Evolutionary conservation across 2,329 filamentous ascomycete genomes (phyloP).

Genomic region (Diplodia sapinea): DNA sequence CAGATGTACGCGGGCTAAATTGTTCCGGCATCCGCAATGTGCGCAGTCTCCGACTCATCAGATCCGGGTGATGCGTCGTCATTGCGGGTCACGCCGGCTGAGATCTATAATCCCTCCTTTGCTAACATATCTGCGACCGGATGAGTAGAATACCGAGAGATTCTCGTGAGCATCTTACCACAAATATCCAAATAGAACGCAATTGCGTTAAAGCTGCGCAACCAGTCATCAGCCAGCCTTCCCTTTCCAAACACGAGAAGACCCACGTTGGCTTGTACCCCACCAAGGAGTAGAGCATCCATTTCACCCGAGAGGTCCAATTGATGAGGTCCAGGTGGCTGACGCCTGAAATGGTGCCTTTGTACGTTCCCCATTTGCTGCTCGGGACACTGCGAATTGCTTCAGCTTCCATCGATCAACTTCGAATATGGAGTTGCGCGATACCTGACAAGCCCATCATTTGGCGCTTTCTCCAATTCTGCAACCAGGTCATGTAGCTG

Average conservation of each 20-base stretch:
- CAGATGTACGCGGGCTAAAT: too few species aligned
- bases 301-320: conserved; percentile 67
- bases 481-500: conserved; percentile 62
- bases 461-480: conserved; percentile 61
- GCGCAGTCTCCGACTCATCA: too few species aligned
- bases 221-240: conserved; percentile 35
- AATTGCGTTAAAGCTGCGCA: conserved; percentile 66
- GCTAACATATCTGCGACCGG: neutral
- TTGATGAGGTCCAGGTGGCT: conserved; percentile 71
- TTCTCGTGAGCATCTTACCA: conserved; percentile 50
- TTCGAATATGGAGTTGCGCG: neutral
- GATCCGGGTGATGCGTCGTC: neutral
- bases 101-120: neutral
- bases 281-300: conserved; percentile 62
- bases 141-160: too few species aligned
- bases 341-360: conserved; percentile 67
- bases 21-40: too few species aligned
- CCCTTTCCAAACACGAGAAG: neutral
- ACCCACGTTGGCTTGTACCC: conserved; percentile 61
- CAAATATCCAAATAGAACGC: conserved; percentile 69
- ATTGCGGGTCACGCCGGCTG: neutral
- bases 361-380: conserved; percentile 66
- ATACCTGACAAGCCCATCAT: conserved; percentile 67
- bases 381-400: conserved; percentile 56
- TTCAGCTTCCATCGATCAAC: neutral